Evolutionary conservation across 208 protist genomes (phyloP), one percentile per base, ranked within the genome.

Genomic region (Crithidia fasciculata): DNA sequence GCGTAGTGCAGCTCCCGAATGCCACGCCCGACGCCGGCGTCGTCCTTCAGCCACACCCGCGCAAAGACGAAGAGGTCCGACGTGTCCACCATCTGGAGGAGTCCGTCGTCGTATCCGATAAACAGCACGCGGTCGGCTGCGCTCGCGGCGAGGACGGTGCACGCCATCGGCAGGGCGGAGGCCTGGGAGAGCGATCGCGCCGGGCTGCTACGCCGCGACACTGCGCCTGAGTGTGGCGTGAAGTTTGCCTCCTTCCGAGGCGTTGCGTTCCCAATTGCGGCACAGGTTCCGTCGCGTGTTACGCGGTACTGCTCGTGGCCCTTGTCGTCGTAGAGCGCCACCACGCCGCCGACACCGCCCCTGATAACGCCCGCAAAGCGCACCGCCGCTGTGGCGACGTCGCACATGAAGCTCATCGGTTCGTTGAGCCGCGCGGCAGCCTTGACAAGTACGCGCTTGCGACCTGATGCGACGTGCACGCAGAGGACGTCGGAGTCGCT

Each of bases 31-130:
- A 53, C 37, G 16, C 74, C 74, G 0, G 8, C 18, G 19, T 49
- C 36, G 47, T 75, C 52, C 19, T 19, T 64, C 13, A 61, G 70
- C 80, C 83, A 85, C 18, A 86, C 57, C 0, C 92, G 89, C 9
- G 72, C 58, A 73, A 91, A 94, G 16, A 96, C 76, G 16, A 88
- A 83, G 59, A 79, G 74, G 56, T 79, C 72, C 4, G 86, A 80
- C 10, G 82, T 88, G 76, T 97, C 92, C 18, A 97, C 69, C 55
- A 95, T 63, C 80, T 97, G 92, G 43, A 95, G 58, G 3, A 95
- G 69, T 0, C 92, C 90, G 63, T 94, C 82, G 0, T 72, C 58
- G 72, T 94, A 97, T 12, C 80, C 88, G 40, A 84, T n/a, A 19
- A 76, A 73, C 18, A 80, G 45, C 12, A 78, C 45, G 8, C 74